phyloP scores from a whole-genome alignment of 345 rosid genomes.

The Bruguiera gymnorhiza region DNA sequence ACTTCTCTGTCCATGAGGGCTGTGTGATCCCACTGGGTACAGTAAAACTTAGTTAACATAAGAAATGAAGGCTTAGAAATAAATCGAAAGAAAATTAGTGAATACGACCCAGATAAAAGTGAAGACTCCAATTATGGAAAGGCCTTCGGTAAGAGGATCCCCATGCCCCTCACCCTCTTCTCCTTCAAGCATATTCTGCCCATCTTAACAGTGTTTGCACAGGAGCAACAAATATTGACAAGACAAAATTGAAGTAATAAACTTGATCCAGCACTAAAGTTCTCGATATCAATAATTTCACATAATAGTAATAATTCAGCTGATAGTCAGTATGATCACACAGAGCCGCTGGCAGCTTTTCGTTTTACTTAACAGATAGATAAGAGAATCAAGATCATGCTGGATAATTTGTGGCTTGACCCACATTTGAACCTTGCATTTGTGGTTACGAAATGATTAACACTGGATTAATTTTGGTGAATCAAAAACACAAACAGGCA shows the following conservation, averaged over 20 bases:
- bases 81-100: background rate
- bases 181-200: background rate
- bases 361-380: no score
- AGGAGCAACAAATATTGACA: background rate
- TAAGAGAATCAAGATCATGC: background rate
- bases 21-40: conserved; percentile 73
- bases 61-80: conserved; percentile 8
- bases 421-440: background rate
- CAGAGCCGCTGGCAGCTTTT: background rate
- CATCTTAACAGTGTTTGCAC: background rate
- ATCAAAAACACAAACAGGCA: background rate
- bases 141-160: background rate
- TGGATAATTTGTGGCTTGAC: background rate
- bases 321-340: background rate
- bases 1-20: conserved; percentile 78
- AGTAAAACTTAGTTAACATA: conserved; percentile 10
- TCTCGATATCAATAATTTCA: background rate
- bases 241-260: background rate
- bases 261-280: background rate
- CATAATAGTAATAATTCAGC: no score
- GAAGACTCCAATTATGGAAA: background rate
- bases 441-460: background rate
- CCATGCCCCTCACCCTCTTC: no score
- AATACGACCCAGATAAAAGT: background rate
- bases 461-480: no score